These are phyloP conservation scores for Lophium mytilinum DNA, from an alignment of 495 filamentous ascomycete species.

Conservation along the genomic window DNA sequence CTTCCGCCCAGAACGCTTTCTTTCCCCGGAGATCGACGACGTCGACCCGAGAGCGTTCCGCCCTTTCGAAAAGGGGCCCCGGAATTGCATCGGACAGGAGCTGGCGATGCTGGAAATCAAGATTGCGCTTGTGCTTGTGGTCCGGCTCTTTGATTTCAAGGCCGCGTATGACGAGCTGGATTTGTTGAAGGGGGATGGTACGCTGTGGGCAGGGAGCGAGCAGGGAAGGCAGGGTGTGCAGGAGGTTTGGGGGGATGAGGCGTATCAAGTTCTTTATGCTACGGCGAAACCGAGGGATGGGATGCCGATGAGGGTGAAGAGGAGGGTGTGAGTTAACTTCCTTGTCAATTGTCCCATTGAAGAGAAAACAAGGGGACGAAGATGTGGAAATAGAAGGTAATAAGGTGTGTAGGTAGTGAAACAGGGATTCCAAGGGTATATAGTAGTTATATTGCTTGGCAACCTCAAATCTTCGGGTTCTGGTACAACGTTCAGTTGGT, in stretches of 20 bases:
- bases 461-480: no score
- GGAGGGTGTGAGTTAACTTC: neutral
- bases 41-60: constrained; percentile 20
- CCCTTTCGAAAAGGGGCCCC: constrained; percentile 28
- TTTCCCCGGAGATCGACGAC: constrained; percentile 6
- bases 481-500: no score
- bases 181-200: constrained; percentile 13
- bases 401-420: no score
- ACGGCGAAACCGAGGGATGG: constrained; percentile 28
- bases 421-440: no score
- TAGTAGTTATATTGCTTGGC: no score
- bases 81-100: constrained; percentile 35
- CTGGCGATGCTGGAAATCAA: constrained; percentile 32
- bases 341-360: no score
- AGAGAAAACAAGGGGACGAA: no score
- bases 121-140: constrained; percentile 26
- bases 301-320: constrained; percentile 23
- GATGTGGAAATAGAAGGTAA: no score
- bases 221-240: constrained; percentile 11
- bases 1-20: constrained; percentile 22
- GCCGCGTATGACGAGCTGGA: constrained; percentile 24
- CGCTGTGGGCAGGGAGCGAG: constrained; percentile 11
- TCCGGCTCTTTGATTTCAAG: constrained; percentile 24
- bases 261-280: constrained; percentile 24
- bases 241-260: constrained; percentile 17